phyloP scores from a whole-genome alignment of 169 alveolate species.

The Plasmodium sp. region DNA sequence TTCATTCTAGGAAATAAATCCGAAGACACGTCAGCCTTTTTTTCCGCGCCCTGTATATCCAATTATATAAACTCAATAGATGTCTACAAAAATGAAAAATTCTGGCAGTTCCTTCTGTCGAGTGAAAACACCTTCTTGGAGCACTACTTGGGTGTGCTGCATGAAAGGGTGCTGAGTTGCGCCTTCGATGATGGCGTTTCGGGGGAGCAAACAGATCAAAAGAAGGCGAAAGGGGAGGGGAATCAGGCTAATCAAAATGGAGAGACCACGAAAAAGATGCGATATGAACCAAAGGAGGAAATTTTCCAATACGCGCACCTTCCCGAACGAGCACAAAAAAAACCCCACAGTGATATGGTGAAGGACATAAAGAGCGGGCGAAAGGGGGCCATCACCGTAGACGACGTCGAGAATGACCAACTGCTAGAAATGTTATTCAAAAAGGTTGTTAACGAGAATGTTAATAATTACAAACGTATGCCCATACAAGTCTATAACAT shows the following conservation, averaged over 20 bases:
- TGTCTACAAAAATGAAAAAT: conserved; percentile 41
- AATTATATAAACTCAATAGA: conserved; percentile 56
- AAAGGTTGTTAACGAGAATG: conserved; percentile 18
- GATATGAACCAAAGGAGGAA: background rate
- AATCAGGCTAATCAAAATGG: background rate
- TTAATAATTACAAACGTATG: conserved; percentile 13
- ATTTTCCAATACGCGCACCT: background rate
- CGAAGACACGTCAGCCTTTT: conserved; percentile 35
- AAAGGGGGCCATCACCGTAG: conserved; percentile 4
- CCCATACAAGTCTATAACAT: conserved; percentile 61
- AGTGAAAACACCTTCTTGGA: conserved; percentile 27
- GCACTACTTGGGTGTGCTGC: conserved; percentile 2
- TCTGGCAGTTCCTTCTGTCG: conserved; percentile 43
- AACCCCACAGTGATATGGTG: background rate
- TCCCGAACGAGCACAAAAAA: background rate
- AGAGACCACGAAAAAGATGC: background rate
- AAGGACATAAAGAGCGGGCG: conserved; percentile 14
- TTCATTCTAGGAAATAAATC: conserved; percentile 59
- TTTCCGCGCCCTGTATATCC: conserved; percentile 67
- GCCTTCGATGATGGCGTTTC: background rate
- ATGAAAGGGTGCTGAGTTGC: background rate
- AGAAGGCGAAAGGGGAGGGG: background rate
- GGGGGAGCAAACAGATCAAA: background rate
- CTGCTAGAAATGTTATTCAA: conserved; percentile 14
- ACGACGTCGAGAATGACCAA: conserved; percentile 46